Conservation (phyloP, 228 moss, liverwort and hornwort genomes). For the Sphagnum fallax region DNA sequence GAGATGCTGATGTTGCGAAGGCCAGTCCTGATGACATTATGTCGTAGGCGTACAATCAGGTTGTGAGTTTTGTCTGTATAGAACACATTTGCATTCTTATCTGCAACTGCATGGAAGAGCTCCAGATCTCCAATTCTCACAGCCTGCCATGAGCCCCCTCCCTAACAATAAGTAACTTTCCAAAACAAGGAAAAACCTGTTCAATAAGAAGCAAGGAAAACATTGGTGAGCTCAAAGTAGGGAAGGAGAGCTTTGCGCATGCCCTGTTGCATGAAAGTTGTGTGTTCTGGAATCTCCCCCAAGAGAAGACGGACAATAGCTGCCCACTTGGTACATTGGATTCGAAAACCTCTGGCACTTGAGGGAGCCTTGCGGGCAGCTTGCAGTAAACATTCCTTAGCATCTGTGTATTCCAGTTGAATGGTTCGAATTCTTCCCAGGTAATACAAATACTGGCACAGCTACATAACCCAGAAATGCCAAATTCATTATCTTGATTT, state of each 20-base stretch:
- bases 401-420: conserved; percentile 86
- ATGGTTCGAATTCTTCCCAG: conserved; percentile 84
- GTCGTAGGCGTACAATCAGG: conserved; percentile 71
- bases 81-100: conserved; percentile 50
- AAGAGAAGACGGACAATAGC: conserved; percentile 81
- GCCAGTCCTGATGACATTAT: conserved; percentile 77
- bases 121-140: conserved; percentile 81
- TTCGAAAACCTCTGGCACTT: conserved; percentile 74
- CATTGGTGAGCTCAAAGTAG: conserved; percentile 85
- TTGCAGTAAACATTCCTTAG: conserved; percentile 85
- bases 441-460: conserved; percentile 78
- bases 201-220: not conserved
- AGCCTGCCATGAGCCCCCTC: conserved; percentile 28
- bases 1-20: conserved; percentile 81
- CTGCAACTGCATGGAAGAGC: conserved; percentile 63
- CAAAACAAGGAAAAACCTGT: not conserved
- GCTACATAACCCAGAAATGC: conserved; percentile 26
- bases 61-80: conserved; percentile 77
- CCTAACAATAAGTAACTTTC: not conserved
- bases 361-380: conserved; percentile 81
- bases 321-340: conserved; percentile 94
- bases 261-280: conserved; percentile 82
- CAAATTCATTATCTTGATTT: conserved; percentile 6
- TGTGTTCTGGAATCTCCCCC: conserved; percentile 87
- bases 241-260: conserved; percentile 80